phyloP scores from a whole-genome alignment of 106 monocot species.

The Apostasia ramifera region DNA sequence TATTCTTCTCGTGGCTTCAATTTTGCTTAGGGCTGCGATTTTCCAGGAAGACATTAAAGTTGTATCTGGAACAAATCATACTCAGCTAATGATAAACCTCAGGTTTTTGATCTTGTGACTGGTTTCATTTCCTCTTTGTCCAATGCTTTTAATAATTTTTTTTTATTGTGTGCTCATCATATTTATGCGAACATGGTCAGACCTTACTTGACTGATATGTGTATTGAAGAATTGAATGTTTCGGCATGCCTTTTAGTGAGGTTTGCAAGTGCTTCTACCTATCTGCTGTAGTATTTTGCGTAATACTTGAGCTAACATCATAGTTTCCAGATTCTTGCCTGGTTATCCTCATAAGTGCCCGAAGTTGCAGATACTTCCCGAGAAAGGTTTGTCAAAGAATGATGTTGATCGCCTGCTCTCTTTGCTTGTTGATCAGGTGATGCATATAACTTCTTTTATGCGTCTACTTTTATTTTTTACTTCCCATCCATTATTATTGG shows the following conservation, averaged over 20 bases:
- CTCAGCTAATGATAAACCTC: constrained; percentile 50
- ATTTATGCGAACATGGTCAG: constrained; percentile 26
- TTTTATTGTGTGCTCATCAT: not conserved
- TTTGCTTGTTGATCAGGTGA: constrained; percentile 86
- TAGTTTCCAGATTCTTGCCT: constrained; percentile 51
- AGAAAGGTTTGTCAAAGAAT: constrained; percentile 60
- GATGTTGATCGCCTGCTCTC: constrained; percentile 53
- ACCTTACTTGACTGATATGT: constrained; percentile 63
- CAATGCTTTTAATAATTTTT: not conserved
- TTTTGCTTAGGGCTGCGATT: constrained; percentile 56
- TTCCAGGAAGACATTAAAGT: constrained; percentile 78
- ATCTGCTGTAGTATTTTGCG: not conserved
- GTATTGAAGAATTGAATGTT: constrained; percentile 39
- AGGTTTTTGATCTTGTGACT: constrained; percentile 32
- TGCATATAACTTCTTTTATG: not conserved
- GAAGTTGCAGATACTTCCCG: constrained; percentile 57
- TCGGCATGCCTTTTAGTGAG: constrained; percentile 68
- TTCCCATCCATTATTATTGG: not conserved
- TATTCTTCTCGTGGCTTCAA: constrained; percentile 3
- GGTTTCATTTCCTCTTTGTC: not conserved
- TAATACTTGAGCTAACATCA: constrained; percentile 6
- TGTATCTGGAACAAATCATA: constrained; percentile 37
- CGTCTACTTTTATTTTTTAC: not conserved
- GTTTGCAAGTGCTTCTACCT: constrained; percentile 13
- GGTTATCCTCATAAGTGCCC: constrained; percentile 96